Conservation (phyloP, 257 asterid genomes). For the Lycium ferocissimum region DNA sequence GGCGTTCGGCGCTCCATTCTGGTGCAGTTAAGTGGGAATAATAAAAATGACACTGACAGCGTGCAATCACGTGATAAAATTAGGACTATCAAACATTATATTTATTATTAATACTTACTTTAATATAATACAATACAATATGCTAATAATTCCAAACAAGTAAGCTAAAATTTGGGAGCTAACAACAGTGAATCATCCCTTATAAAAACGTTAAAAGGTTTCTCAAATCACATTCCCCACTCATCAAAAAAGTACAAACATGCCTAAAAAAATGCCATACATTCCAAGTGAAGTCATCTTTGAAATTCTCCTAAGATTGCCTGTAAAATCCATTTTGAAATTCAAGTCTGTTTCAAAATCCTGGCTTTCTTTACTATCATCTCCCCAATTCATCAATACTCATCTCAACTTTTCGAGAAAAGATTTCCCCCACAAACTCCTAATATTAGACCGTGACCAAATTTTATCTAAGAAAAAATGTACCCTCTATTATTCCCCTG, state of each 20-base stretch:
- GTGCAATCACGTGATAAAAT: not conserved
- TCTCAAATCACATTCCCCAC: not conserved
- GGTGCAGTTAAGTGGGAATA: not conserved
- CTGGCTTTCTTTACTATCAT: not conserved
- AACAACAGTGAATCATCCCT: not conserved
- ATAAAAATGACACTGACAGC: too few species aligned
- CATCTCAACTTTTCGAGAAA: not conserved
- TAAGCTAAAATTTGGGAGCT: too few species aligned
- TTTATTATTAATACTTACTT: too few species aligned
- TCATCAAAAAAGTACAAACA: not conserved
- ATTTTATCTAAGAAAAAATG: not conserved
- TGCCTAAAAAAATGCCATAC: not conserved
- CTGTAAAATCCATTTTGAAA: not conserved
- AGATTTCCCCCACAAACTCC: not conserved
- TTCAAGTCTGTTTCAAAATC: not conserved
- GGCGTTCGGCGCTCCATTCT: not conserved
- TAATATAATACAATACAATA: too few species aligned
- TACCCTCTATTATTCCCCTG: not conserved
- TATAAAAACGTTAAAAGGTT: not conserved
- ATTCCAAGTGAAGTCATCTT: not conserved
- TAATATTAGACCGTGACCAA: not conserved
- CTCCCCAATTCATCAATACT: not conserved
- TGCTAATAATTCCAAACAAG: too few species aligned
- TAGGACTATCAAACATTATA: too few species aligned
- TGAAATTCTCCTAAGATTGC: slow-evolving; percentile 7